These are phyloP conservation scores for Draba incana DNA, from an alignment of 345 rosid species.

Conservation along the genomic window DNA sequence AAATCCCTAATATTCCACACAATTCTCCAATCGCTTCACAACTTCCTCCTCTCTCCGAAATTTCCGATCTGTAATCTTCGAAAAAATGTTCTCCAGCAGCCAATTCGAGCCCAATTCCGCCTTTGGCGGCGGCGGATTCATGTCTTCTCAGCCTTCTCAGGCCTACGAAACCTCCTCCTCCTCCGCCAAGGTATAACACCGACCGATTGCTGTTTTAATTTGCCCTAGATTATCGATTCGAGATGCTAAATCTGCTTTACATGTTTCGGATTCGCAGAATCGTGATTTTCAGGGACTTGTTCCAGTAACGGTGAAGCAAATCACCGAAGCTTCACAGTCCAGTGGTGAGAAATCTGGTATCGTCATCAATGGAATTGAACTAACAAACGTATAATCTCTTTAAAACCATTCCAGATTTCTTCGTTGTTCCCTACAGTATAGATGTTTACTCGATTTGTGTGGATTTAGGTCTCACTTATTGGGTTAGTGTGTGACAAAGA, in stretches of 20 bases:
- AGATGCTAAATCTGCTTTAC: neutral
- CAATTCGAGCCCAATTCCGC: conserved; percentile 61
- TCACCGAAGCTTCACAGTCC: conserved; percentile 71
- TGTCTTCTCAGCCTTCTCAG: conserved; percentile 68
- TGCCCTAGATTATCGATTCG: conserved; percentile 2
- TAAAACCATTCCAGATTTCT: neutral
- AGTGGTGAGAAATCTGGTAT: conserved; percentile 79
- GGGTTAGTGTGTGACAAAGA: conserved; percentile 71
- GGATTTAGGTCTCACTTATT: conserved; percentile 66
- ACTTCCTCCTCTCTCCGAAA: neutral
- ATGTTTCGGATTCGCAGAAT: conserved; percentile 41
- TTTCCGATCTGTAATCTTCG: neutral
- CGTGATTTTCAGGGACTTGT: conserved; percentile 73
- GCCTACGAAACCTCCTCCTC: conserved; percentile 54
- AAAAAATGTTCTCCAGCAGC: conserved; percentile 67
- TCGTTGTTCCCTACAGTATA: neutral
- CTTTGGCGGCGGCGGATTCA: conserved; percentile 69
- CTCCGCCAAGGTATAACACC: conserved; percentile 44
- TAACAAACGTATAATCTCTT: conserved; percentile 41
- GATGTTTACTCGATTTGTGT: neutral
- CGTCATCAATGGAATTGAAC: conserved; percentile 62
- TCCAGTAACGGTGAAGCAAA: conserved; percentile 86
- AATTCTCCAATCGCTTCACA: neutral
- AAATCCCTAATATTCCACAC: neutral
- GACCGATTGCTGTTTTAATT: too few relatives aligned